These are phyloP conservation scores for Rhododendron henanense DNA, from an alignment of 148 eudicot species.

Conservation along the genomic window DNA sequence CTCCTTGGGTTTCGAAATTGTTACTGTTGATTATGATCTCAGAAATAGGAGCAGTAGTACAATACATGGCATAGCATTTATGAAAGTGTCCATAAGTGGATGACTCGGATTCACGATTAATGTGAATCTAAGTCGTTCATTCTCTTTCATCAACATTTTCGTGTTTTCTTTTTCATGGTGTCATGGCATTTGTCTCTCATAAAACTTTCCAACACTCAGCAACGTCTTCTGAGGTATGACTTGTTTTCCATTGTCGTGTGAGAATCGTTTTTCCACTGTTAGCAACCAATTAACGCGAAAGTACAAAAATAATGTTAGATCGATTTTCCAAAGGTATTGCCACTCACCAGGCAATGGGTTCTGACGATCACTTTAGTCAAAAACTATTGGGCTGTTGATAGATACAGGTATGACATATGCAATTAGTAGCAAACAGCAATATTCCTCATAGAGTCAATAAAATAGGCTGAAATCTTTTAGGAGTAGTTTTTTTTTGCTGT, in stretches of 20 bases:
- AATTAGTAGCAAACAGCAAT: neutral
- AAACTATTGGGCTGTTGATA: neutral
- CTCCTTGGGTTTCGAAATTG: no score
- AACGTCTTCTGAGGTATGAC: neutral
- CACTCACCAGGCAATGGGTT: neutral
- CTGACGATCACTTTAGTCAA: neutral
- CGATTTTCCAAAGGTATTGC: neutral
- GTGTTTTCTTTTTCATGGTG: no score
- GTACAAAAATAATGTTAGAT: neutral
- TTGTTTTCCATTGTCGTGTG: neutral
- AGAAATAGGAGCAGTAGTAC: no score
- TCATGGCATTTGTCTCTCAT: no score
- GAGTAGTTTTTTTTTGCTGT: no score
- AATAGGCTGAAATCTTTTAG: neutral
- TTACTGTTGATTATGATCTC: no score
- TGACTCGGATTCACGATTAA: no score
- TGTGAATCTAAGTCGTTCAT: no score
- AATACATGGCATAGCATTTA: no score
- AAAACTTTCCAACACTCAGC: neutral
- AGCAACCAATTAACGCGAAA: neutral
- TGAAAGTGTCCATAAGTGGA: no score
- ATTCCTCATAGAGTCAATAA: neutral
- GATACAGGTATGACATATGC: neutral
- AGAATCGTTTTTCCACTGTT: neutral
- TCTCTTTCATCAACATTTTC: no score